Conservation (phyloP, 2,329 filamentous ascomycete species). For the Sordariomycetes sp. region DNA sequence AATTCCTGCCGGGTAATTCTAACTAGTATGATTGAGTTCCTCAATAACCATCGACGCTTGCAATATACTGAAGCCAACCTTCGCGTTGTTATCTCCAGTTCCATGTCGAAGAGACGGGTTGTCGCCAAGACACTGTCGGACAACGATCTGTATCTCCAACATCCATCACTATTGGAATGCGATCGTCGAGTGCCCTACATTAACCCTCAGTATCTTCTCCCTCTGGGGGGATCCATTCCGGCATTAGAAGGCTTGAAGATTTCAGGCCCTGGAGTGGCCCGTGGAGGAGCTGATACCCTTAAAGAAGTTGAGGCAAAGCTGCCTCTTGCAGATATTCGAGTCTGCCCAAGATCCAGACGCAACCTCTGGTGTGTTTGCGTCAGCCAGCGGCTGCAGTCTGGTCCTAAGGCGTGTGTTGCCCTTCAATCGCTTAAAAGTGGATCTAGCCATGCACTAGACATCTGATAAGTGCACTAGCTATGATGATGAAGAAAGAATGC, state of each 20-base stretch:
- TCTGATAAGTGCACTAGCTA: background rate
- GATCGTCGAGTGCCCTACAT: background rate
- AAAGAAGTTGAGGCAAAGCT: background rate
- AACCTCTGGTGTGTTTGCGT: background rate
- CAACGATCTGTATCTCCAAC: background rate
- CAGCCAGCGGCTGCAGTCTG: background rate
- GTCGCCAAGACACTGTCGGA: background rate
- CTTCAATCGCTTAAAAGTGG: background rate
- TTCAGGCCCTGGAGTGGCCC: background rate
- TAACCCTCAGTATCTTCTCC: conserved; percentile 2
- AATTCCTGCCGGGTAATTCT: background rate
- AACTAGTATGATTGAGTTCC: background rate
- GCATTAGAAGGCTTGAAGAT: background rate
- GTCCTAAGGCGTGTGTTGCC: background rate
- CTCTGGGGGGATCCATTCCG: background rate
- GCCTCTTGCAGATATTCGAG: background rate
- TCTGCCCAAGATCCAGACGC: background rate
- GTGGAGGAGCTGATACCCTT: background rate
- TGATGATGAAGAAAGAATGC: conserved; percentile 1
- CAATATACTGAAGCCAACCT: background rate
- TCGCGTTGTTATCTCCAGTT: background rate
- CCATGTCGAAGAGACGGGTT: background rate
- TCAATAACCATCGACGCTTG: background rate
- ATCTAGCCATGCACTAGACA: background rate
- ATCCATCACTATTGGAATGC: background rate